Base-by-base conservation (phyloP, 495 filamentous ascomycete genomes). In the Penicillium angulare region DNA sequence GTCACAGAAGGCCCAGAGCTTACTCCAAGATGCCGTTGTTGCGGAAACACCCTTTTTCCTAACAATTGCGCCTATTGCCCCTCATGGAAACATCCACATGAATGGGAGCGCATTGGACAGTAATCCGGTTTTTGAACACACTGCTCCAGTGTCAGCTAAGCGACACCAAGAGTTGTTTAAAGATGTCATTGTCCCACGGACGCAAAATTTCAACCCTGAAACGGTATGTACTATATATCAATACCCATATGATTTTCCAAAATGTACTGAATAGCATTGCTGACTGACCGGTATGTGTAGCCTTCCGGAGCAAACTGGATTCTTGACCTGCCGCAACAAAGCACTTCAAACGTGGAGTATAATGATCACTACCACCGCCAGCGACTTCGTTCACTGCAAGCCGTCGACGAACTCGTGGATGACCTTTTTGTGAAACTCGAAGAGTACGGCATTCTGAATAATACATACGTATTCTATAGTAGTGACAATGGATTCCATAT, bases 401-500 rank as follows among this genome's bases (percentile, higher is more conserved):
- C 67, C 12, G 80, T 86, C 4, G 83, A 87, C 48, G 84, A 86
- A 64, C 66, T 86, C 22, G 77, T 88, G 2, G 77, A 81, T 20
- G 64, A 56, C 0, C 36, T 86, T 7, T 55, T 86, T 9, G 34
- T 47, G 1, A 68, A 71, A 5, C 63, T 88, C 2, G 67, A 73
- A 5, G 39, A 63, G 1, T 45, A 71, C 18, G 69, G 64, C 5
- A 48, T 82, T 6, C 64, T 86, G 1, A 78, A 86, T 2, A 77
- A 84, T 52, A 87, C 83, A 0, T 86, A 79, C 49, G 72, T 88
- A 38, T 66, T 88, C 41, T 86, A 85, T 60, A 82, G 79, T 2
- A 79, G 76, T 3, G 85, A 88, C 49, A 87, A 88, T 55, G 84
- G 85, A 0, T 87, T 80, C 56, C 82, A 86, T 51, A 83, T 86